Conservation (phyloP, 768 basidiomycete genomes). For the Tulasnella sp. region DNA sequence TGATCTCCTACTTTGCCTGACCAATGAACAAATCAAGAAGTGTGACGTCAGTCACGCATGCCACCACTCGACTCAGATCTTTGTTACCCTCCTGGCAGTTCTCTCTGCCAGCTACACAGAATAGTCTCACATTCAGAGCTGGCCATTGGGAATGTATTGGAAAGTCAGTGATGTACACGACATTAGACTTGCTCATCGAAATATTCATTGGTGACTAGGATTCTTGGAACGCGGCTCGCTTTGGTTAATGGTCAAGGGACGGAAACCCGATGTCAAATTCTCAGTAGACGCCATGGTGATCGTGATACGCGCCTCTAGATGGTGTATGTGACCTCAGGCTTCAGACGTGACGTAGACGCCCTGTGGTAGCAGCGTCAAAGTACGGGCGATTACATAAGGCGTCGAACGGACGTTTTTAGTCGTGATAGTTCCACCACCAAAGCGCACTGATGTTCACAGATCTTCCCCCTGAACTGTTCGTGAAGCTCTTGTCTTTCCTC, state of each 20-base stretch:
- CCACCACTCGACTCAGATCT: slow-evolving; percentile 49
- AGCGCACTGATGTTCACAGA: slow-evolving; percentile 32
- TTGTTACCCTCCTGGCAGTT: slow-evolving; percentile 52
- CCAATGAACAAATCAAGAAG: slow-evolving; percentile 37
- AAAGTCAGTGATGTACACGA: slow-evolving; percentile 20
- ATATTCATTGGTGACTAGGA: slow-evolving; percentile 29
- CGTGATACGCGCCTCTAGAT: slow-evolving; percentile 43
- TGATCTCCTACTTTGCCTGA: not conserved
- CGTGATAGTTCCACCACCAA: too few species aligned
- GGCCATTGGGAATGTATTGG: slow-evolving; percentile 54
- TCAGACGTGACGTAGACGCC: too few species aligned
- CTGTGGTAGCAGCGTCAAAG: too few species aligned
- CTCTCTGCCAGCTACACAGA: slow-evolving; percentile 56
- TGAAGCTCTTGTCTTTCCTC: slow-evolving; percentile 42
- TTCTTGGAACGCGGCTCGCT: slow-evolving; percentile 56
- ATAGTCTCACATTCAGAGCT: slow-evolving; percentile 65
- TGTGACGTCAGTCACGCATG: slow-evolving; percentile 53
- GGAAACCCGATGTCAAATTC: slow-evolving; percentile 72
- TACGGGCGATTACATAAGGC: too few species aligned
- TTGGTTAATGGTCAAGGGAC: slow-evolving; percentile 44
- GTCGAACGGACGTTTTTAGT: too few species aligned
- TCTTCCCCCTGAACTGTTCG: slow-evolving; percentile 49
- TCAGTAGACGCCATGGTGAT: slow-evolving; percentile 39
- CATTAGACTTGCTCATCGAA: not conserved
- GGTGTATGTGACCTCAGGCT: slow-evolving; percentile 66